These are phyloP conservation scores for Limnanthes douglasii DNA, from an alignment of 345 rosid genomes.

Conservation along the genomic window DNA sequence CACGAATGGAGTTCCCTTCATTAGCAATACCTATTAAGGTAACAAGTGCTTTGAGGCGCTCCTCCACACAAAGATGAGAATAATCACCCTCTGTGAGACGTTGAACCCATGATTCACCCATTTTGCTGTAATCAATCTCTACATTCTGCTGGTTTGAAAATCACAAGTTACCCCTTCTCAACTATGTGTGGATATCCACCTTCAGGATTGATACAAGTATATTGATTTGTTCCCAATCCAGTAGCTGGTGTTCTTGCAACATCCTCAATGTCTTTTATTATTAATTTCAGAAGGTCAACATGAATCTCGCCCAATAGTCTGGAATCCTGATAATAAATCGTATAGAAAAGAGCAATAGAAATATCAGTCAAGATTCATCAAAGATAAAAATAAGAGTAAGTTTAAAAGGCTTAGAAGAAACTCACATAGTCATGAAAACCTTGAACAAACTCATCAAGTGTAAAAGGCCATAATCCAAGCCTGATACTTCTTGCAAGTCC, in stretches of 20 bases:
- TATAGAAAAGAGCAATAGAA: no score
- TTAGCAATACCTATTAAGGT: constrained; percentile 72
- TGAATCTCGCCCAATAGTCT: constrained; percentile 93
- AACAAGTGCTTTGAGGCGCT: constrained; percentile 84
- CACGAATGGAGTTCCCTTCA: constrained; percentile 88
- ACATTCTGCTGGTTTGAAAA: constrained; percentile 24
- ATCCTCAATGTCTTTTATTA: constrained; percentile 88
- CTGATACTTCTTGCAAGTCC: constrained; percentile 99
- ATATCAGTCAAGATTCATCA: no score
- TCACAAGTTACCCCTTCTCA: constrained; percentile 69
- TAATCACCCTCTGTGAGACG: constrained; percentile 95
- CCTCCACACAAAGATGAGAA: constrained; percentile 89
- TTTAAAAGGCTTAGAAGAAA: constrained; percentile 7
- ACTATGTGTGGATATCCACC: constrained; percentile 96
- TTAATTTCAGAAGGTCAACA: constrained; percentile 57
- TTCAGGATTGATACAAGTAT: constrained; percentile 75
- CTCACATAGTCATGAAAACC: constrained; percentile 95
- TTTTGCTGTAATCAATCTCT: constrained; percentile 68
- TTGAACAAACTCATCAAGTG: constrained; percentile 93
- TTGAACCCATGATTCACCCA: constrained; percentile 81
- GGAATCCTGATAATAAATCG: constrained; percentile 60
- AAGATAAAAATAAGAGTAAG: no score
- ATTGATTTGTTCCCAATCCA: constrained; percentile 74
- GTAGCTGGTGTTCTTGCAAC: constrained; percentile 79
- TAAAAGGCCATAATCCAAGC: constrained; percentile 96